Conservation (phyloP, 2,329 filamentous ascomycete species). For the Clonostachys rosea region DNA sequence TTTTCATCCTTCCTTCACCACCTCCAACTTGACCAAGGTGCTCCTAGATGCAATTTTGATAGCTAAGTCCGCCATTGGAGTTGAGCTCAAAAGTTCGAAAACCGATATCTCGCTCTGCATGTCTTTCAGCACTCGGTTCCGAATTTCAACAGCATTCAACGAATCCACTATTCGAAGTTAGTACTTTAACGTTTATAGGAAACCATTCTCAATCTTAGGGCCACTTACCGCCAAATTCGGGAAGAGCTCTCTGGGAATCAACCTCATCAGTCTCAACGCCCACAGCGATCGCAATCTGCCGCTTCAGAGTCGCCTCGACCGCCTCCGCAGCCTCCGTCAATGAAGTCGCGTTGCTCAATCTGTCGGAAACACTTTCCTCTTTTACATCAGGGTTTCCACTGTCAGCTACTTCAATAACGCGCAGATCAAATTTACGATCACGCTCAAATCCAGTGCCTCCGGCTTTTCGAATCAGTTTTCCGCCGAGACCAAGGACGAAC, state of each 20-base stretch:
- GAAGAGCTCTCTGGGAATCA: conserved; percentile 1
- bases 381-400: background rate
- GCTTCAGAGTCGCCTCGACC: conserved; percentile 1
- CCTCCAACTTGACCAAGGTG: background rate
- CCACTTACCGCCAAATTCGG: conserved; percentile 4
- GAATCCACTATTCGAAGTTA: conserved; percentile 2
- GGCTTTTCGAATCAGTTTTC: background rate
- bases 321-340: conserved; percentile 1
- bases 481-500: conserved; percentile 4
- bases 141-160: conserved; percentile 3
- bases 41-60: conserved; percentile 3
- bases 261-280: conserved; percentile 1
- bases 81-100: conserved; percentile 3
- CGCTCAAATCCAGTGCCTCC: background rate
- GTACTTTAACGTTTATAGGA: background rate
- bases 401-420: background rate
- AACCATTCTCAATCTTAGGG: background rate
- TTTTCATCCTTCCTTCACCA: background rate
- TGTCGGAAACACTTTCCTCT: background rate
- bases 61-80: conserved; percentile 3
- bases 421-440: conserved; percentile 3
- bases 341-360: background rate
- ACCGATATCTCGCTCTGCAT: conserved; percentile 4
- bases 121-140: conserved; percentile 2
- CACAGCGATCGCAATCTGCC: conserved; percentile 1